These are phyloP conservation scores for Ramaria rubella DNA, from an alignment of 768 basidiomycete genomes.

Conservation along the genomic window DNA sequence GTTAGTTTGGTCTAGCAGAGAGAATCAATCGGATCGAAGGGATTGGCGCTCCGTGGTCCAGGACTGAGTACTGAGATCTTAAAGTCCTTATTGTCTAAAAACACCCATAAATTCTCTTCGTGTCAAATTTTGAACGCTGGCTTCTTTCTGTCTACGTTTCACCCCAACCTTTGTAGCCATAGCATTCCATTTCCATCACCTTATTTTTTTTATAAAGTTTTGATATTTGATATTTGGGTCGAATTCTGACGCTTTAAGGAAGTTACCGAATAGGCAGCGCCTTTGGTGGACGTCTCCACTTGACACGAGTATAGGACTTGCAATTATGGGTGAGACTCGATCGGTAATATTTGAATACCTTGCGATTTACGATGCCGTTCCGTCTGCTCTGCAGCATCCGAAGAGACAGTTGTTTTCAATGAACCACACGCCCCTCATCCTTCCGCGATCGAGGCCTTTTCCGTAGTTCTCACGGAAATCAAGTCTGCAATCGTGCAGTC, in stretches of 20 bases:
- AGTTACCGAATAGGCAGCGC: too few relatives aligned
- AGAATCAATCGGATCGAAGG: not conserved
- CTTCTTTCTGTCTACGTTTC: not conserved
- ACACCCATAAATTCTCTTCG: not conserved
- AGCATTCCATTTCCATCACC: not conserved
- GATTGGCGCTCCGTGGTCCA: not conserved
- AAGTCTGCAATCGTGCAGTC: conserved; percentile 62
- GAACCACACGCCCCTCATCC: conserved; percentile 50
- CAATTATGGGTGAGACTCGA: too few relatives aligned
- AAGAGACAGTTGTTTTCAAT: conserved; percentile 51
- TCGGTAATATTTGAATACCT: too few relatives aligned
- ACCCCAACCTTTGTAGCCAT: not conserved
- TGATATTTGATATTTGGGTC: not conserved
- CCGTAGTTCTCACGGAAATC: conserved; percentile 44
- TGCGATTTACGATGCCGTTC: too few relatives aligned
- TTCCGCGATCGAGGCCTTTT: conserved; percentile 64
- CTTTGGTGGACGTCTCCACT: too few relatives aligned
- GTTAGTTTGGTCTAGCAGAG: not conserved
- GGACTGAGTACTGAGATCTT: not conserved
- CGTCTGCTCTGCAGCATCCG: conserved; percentile 38
- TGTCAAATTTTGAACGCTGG: not conserved
- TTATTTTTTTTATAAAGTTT: not conserved
- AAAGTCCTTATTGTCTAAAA: not conserved
- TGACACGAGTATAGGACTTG: too few relatives aligned
- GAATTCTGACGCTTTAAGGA: too few relatives aligned